phyloP scores from a whole-genome alignment of 805 yeast species.

The Lipomyces sp. region DNA sequence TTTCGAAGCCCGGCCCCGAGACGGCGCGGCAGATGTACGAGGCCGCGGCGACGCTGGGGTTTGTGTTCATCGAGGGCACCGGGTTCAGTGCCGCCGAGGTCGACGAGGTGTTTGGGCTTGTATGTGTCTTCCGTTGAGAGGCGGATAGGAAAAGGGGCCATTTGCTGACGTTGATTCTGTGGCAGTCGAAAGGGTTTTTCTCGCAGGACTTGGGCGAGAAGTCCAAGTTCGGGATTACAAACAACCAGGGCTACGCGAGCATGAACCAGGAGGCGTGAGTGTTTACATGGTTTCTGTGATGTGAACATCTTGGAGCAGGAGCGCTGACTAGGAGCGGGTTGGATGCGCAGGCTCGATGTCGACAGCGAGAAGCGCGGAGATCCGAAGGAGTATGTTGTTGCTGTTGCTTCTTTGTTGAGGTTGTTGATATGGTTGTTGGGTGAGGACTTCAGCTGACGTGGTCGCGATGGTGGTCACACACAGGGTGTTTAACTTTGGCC shows the following conservation, averaged over 20 bases:
- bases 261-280: constrained; percentile 51
- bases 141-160: not conserved
- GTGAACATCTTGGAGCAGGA: too few species aligned
- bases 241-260: constrained; percentile 61
- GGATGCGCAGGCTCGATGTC: constrained; percentile 33
- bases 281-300: constrained; percentile 25
- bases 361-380: constrained; percentile 42
- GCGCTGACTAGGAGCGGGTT: too few species aligned
- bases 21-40: constrained; percentile 53
- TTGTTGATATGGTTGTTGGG: too few species aligned
- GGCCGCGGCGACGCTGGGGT: constrained; percentile 65
- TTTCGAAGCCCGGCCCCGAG: constrained; percentile 43
- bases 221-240: constrained; percentile 48
- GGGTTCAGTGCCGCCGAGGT: constrained; percentile 58
- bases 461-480: not conserved
- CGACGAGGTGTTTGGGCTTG: constrained; percentile 46
- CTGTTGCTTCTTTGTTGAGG: too few species aligned
- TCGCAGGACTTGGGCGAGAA: constrained; percentile 53
- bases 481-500: constrained; percentile 61
- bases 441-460: too few species aligned
- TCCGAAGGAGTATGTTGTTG: constrained; percentile 40
- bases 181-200: constrained; percentile 49
- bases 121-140: constrained; percentile 1
- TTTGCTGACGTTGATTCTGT: not conserved
- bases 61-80: constrained; percentile 64